Base-by-base conservation (phyloP, 169 alveolate species). In the Condylostoma magnum region DNA sequence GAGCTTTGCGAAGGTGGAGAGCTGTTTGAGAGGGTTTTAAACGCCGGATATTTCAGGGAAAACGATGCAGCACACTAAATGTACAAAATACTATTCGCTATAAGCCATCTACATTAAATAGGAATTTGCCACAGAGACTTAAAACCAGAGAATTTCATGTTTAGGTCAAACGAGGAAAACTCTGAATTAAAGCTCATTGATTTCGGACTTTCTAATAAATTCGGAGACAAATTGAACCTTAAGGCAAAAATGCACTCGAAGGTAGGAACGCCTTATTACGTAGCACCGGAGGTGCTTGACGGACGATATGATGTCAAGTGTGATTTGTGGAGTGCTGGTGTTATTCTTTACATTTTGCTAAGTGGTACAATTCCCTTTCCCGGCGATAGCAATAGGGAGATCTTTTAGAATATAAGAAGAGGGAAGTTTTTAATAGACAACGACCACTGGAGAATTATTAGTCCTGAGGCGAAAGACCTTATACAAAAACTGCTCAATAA, bases 101-200 rank as follows among this genome's bases (percentile, higher is more conserved):
- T 90, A 0, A 20, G 43, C 8, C 70, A 75, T 36, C 78, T 90
- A 28, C 96, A 90, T 79, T 37, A 56, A 12, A 80, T 74, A 55
- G 88, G 88, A 20, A 77, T 89, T 15, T 74, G 82, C 22, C 94
- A 89, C 54, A 73, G 92, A 69, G 94, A 89, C 79, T 53, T 89
- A 20, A 89, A 89, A 48, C 69, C 83, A 6, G 94, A 89, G 60
- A 89, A 89, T 68, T 57, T 89, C 20, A 52, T 89, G 20, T 77
- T 83, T n/a, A 38, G 68, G 43, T 47, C 69, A 28, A 46, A 57
- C 47, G 69, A 65, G 6, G 33, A 6, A 15, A 37, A 74, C 25
- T 25, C 65, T 53, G 69, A 57, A n/a, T 20, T 57, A 28, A 53
- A 53, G 37, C 33, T 68, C 33, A 36, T 36, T 41, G 66, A 50